Evolutionary conservation across 768 basidiomycete species (phyloP).

Genomic region (Auriscalpium vulgare): DNA sequence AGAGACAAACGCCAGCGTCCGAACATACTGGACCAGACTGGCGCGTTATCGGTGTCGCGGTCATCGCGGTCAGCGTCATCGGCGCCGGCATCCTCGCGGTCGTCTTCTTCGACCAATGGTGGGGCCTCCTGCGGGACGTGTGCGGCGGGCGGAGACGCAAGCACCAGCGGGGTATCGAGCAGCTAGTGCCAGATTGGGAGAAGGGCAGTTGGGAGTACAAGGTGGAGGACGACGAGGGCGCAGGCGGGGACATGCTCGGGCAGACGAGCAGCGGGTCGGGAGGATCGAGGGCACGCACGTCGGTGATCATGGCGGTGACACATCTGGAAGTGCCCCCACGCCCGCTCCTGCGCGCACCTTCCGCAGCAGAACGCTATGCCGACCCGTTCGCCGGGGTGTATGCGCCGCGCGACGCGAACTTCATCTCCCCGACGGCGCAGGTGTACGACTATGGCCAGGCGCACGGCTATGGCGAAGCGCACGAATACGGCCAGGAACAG

Average conservation of each 20-base stretch:
- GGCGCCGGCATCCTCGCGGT: conserved; percentile 46
- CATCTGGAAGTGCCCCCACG: neutral
- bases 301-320: neutral
- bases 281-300: neutral
- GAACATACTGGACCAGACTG: conserved; percentile 29
- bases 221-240: conserved; percentile 5
- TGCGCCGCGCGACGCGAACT: neutral
- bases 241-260: neutral
- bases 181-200: conserved; percentile 58
- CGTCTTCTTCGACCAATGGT: conserved; percentile 69
- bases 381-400: neutral
- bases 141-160: conserved; percentile 29
- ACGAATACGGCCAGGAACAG: too few species aligned
- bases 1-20: neutral
- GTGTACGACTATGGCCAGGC: neutral
- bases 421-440: neutral
- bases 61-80: conserved; percentile 55
- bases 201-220: conserved; percentile 50
- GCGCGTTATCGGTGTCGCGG: conserved; percentile 63
- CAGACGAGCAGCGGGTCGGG: neutral
- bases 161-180: conserved; percentile 33
- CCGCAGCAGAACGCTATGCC: neutral
- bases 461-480: too few species aligned
- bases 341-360: neutral
- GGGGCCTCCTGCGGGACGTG: conserved; percentile 48